Evolutionary conservation across 352 stramenopile species (phyloP).

Genomic region (Pythium plurisporium): DNA sequence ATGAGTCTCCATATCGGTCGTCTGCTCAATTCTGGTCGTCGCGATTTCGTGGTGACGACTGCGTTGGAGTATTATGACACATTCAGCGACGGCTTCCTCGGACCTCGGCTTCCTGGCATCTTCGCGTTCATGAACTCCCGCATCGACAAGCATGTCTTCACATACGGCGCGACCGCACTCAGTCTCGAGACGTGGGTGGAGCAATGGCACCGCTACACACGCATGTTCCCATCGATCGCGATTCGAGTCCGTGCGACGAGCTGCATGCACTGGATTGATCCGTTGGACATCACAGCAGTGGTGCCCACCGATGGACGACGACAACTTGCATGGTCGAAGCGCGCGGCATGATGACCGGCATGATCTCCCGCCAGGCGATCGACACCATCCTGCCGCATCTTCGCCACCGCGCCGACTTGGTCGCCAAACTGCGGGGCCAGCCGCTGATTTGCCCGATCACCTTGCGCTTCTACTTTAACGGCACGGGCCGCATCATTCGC

Average conservation of each 20-base stretch:
- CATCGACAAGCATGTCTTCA: conserved; percentile 6
- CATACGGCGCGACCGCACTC: not conserved
- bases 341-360: conserved; percentile 1
- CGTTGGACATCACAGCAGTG: not conserved
- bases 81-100: conserved; percentile 5
- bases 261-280: conserved; percentile 4
- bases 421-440: not conserved
- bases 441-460: conserved; percentile 4
- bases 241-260: conserved; percentile 4
- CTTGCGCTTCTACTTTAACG: conserved; percentile 15
- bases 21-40: not conserved
- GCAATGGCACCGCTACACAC: conserved; percentile 18
- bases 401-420: not conserved
- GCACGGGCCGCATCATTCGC: not conserved
- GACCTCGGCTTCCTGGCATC: not conserved
- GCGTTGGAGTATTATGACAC: conserved; percentile 13
- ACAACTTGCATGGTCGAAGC: conserved; percentile 2
- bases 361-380: conserved; percentile 1
- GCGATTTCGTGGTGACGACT: conserved; percentile 7
- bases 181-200: not conserved
- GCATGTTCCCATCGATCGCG: conserved; percentile 7
- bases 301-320: not conserved
- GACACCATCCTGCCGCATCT: conserved; percentile 8
- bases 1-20: not conserved
- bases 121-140: conserved; percentile 5